Evolutionary conservation across 768 basidiomycete species (phyloP).

Genomic region (Boletus eberwhitei): DNA sequence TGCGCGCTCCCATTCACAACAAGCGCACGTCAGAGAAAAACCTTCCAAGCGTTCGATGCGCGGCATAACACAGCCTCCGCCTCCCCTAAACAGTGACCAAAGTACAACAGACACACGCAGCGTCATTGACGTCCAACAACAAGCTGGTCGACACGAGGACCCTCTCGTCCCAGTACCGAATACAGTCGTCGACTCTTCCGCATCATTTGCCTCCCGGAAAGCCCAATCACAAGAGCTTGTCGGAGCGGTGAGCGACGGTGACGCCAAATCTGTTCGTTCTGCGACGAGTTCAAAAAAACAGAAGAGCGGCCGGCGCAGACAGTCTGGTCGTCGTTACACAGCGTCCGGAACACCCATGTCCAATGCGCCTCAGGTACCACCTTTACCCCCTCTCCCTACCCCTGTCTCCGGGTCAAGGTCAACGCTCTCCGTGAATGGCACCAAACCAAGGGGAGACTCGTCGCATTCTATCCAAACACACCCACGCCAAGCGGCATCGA

Average conservation of each 20-base stretch:
- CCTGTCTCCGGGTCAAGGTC: slow-evolving; percentile 17
- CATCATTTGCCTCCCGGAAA: slow-evolving; percentile 6
- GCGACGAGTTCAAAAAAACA: slow-evolving; percentile 26
- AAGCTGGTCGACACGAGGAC: slow-evolving; percentile 23
- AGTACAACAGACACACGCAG: slow-evolving; percentile 6
- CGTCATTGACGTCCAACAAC: slow-evolving; percentile 11
- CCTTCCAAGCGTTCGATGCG: slow-evolving; percentile 27
- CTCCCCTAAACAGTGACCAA: slow-evolving; percentile 26
- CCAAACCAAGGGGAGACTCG: slow-evolving; percentile 7
- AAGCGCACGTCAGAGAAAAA: slow-evolving; percentile 9
- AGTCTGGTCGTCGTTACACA: slow-evolving; percentile 42
- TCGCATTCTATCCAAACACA: slow-evolving; percentile 1
- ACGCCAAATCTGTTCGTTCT: slow-evolving; percentile 27
- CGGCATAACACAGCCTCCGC: slow-evolving; percentile 26
- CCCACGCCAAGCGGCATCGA: not conserved
- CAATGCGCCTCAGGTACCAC: slow-evolving; percentile 49
- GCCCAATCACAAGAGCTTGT: slow-evolving; percentile 19
- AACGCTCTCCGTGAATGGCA: slow-evolving; percentile 14
- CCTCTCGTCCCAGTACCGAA: not conserved
- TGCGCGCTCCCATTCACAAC: not conserved
- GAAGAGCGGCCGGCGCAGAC: slow-evolving; percentile 16
- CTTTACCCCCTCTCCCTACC: slow-evolving; percentile 19
- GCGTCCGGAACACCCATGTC: slow-evolving; percentile 67
- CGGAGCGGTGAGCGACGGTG: slow-evolving; percentile 17
- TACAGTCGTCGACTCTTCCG: slow-evolving; percentile 24